phyloP scores from a whole-genome alignment of 108 stramenopile genomes.

The Skeletonema menzelii region DNA sequence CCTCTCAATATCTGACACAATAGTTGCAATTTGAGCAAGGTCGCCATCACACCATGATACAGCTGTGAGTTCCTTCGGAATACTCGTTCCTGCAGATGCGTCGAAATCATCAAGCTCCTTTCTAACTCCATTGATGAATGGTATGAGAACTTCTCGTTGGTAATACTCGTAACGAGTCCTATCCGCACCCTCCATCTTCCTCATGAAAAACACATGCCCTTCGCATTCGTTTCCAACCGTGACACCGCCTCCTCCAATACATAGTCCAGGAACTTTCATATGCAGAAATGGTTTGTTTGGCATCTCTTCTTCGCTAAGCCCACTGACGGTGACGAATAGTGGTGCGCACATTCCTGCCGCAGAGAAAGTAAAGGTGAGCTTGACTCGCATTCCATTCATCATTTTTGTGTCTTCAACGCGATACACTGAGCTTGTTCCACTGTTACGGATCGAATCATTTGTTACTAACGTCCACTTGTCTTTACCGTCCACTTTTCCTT shows the following conservation, averaged over 20 bases:
- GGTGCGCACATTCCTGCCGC: constrained; percentile 2
- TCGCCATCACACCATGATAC: no score
- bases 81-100: no score
- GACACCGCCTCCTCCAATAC: constrained; percentile 5
- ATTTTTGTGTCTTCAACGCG: neutral
- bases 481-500: constrained; percentile 2
- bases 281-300: neutral
- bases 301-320: constrained; percentile 16
- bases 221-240: constrained; percentile 2
- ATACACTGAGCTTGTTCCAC: constrained; percentile 5
- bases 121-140: no score
- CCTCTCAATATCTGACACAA: no score
- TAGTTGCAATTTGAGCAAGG: no score
- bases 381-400: constrained; percentile 24
- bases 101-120: no score
- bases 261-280: constrained; percentile 4
- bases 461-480: neutral
- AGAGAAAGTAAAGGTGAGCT: constrained; percentile 8
- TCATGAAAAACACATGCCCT: no score
- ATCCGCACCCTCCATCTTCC: no score
- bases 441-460: neutral
- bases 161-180: no score
- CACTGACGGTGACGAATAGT: constrained; percentile 5
- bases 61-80: no score
- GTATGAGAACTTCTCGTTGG: no score